Evolutionary conservation across 108 stramenopile genomes (phyloP), one percentile per base, ranked within the genome.

Genomic region (Cyclotella sp.): DNA sequence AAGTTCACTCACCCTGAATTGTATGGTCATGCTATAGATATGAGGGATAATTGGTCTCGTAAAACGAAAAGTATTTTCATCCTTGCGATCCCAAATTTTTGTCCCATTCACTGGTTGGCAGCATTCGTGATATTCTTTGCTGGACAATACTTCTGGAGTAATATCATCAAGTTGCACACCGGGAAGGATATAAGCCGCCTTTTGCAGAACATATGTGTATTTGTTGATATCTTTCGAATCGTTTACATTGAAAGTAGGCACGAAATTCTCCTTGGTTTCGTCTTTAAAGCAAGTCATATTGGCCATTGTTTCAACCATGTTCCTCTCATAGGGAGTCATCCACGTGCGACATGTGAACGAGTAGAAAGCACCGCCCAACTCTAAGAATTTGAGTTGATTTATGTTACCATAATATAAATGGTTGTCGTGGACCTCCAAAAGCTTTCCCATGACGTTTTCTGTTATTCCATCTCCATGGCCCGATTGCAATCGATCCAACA

Each of bases 271-370:
- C 34, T 13, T 61, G 7, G 60, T 61, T 61, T 61, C 60, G 34
- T 61, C 60, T 16, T 61, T 30, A 61, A 61, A 61, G 13, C 30
- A 0, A 61, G 60, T n/a, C 60, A 61, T 30, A 39, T 61, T 61
- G 18, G 60, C 60, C 29, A 61, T 61, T 39, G 60, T 39, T 39
- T 39, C 15, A 39, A 61, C 60, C 60, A 61, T 61, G 0, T 61
- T 30, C 34, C 34, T 61, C 34, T 61, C 60, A 39, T 61, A 61
- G 1, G 29, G 30, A 61, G 60, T 61, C 60, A 61, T 61, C 30
- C 60, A 61, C 12, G 60, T 61, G 13, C 60, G 60, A 39, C 60
- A 61, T 61, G 60, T 61, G 34, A 61, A 61, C 12, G 60, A 61
- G 34, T 61, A 61, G 34, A 61, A 61, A 39, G 60, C 60, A 12